Base-by-base conservation (phyloP, 1,284 basidiomycete species). In the Pseudozyma flocculosa region DNA sequence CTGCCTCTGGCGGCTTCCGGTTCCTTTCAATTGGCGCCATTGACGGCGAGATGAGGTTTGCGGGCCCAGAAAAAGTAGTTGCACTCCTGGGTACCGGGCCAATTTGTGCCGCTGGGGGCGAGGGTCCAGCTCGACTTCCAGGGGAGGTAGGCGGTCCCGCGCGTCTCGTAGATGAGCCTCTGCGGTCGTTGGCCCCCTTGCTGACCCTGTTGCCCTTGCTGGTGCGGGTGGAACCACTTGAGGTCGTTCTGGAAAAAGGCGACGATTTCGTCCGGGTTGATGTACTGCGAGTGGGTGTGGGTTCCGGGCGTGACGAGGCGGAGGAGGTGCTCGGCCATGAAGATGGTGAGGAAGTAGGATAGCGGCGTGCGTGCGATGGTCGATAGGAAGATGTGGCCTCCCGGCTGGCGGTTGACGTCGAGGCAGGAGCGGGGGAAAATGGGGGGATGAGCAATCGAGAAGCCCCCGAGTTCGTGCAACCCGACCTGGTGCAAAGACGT, bases 351-450 rank as follows among this genome's bases (percentile, higher is more conserved):
- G 58, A 92, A 82, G 78, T 91, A 91, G 5, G 93, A 84, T 39
- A 98, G 84, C 0, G 90, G 88, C 14, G 93, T 97, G 42, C 95
- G 88, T 0, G 92, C 87, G 70, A 99, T 90, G n/a, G 95, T 98
- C 3, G 92, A 95, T 40, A 99, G 82, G 80, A 97, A 89, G 11
- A 99, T 83, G 74, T 96, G 91, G 1, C 95, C 95, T 10, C 92
- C 93, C 3, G 95, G 94, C 88, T 34, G 32, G 26, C 26, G 32
- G 7, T 8, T 13, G 19, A 48, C 17, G 18, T 1, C 8, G 38
- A 26, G 18, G 45, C 4, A 23, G 37, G 24, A 7, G 23, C 3
- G n/a, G 38, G 23, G 29, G 11, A n/a, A n/a, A n/a, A n/a, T n/a
- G n/a, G n/a, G n/a, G n/a, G n/a, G n/a, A n/a, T n/a, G n/a, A n/a